These are phyloP conservation scores for Melanomma pulvis-pyrius DNA, from an alignment of 495 filamentous ascomycete species.

Conservation along the genomic window DNA sequence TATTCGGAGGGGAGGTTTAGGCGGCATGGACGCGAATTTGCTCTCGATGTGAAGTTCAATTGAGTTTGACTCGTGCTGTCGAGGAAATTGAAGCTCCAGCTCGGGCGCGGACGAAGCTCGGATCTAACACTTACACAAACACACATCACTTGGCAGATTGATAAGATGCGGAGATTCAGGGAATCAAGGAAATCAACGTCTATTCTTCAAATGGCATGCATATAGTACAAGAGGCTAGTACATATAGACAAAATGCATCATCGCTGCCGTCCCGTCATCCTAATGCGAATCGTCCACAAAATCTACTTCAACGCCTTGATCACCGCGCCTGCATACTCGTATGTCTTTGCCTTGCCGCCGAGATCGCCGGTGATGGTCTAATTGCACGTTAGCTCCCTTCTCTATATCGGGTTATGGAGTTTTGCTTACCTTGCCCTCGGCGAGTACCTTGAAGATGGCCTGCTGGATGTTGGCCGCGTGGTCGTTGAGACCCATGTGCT, in stretches of 20 bases:
- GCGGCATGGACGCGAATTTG: conserved; percentile 5
- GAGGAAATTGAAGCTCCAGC: conserved; percentile 7
- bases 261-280: conserved; percentile 24
- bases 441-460: conserved; percentile 89
- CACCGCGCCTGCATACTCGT: conserved; percentile 89
- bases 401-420: not conserved
- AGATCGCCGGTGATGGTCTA: conserved; percentile 87
- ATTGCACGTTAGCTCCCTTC: conserved; percentile 19
- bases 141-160: not conserved
- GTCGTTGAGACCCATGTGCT: conserved; percentile 90
- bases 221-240: conserved; percentile 36
- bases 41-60: not conserved
- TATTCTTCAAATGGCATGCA: conserved; percentile 12
- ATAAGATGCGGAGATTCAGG: not conserved
- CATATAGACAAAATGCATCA: conserved; percentile 36
- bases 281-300: conserved; percentile 9
- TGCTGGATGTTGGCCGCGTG: conserved; percentile 88
- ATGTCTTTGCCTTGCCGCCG: conserved; percentile 89
- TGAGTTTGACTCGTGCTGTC: not conserved
- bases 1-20: conserved; percentile 9
- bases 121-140: not conserved
- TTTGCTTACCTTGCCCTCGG: conserved; percentile 80
- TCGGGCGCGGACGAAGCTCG: not conserved
- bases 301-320: conserved; percentile 72
- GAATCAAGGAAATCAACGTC: conserved; percentile 4